Conservation (phyloP, 1,139 yeast genomes). For the Yarrowia galli region DNA sequence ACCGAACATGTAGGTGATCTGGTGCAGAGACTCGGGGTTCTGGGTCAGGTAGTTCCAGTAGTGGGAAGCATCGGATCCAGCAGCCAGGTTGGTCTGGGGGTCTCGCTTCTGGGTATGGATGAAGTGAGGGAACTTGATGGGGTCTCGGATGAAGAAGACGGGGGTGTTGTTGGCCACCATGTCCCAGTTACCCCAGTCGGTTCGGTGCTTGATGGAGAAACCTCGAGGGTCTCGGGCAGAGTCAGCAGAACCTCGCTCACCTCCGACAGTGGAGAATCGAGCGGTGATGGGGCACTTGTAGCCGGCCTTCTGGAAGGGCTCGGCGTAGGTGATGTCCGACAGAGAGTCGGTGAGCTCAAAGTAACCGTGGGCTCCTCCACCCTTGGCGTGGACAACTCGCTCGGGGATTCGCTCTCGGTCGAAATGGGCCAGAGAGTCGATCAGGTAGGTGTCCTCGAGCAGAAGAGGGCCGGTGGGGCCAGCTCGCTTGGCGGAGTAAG, state of each 20-base stretch:
- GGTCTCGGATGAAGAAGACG: conserved; percentile 64
- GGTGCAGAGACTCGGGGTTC: conserved; percentile 62
- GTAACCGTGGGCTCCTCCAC: conserved; percentile 68
- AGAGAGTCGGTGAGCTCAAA: conserved; percentile 67
- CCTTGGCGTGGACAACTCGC: conserved; percentile 72
- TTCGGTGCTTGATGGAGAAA: conserved; percentile 62
- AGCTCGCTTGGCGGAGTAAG: conserved; percentile 70
- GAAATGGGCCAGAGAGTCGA: conserved; percentile 66
- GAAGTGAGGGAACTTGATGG: conserved; percentile 63
- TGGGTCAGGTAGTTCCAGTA: conserved; percentile 64
- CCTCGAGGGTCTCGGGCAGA: conserved; percentile 69
- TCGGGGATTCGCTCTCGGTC: conserved; percentile 69
- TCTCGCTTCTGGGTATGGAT: conserved; percentile 73
- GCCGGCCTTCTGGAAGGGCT: conserved; percentile 58
- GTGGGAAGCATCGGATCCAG: conserved; percentile 58
- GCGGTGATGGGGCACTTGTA: conserved; percentile 58
- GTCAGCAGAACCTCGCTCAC: conserved; percentile 65
- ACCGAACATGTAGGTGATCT: conserved; percentile 60
- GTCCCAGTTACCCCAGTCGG: conserved; percentile 66
- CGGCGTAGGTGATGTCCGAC: conserved; percentile 59
- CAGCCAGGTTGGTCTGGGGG: conserved; percentile 65
- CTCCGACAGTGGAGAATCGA: conserved; percentile 69
- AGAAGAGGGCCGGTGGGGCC: conserved; percentile 63
- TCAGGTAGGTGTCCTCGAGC: conserved; percentile 62
- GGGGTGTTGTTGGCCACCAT: conserved; percentile 71